Evolutionary conservation across 306 rosid species (phyloP).

Genomic region (Begonia peltatifolia): DNA sequence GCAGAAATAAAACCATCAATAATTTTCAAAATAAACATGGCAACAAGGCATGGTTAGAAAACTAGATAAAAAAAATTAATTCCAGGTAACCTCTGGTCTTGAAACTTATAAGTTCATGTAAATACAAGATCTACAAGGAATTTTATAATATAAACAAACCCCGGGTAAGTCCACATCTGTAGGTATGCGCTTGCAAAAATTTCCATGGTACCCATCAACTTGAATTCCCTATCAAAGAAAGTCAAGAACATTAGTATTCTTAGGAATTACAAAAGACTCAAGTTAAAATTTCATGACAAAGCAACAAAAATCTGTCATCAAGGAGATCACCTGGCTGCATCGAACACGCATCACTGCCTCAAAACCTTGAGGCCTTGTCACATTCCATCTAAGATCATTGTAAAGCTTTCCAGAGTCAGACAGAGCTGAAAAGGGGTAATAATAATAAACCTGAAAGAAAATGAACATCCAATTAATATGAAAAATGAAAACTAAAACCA

Average conservation of each 20-base stretch:
- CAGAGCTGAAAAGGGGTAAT: slow-evolving; percentile 88
- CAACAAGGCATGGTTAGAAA: too few relatives aligned
- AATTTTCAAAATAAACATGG: too few relatives aligned
- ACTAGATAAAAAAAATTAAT: too few relatives aligned
- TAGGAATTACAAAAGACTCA: too few relatives aligned
- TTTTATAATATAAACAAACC: slow-evolving; percentile 33
- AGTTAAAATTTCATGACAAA: too few relatives aligned
- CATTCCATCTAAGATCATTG: slow-evolving; percentile 97
- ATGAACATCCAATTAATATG: neutral
- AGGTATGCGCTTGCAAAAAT: slow-evolving; percentile 88
- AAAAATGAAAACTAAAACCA: too few relatives aligned
- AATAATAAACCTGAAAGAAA: slow-evolving; percentile 70
- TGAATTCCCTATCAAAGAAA: slow-evolving; percentile 60
- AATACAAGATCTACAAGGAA: too few relatives aligned
- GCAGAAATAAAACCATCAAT: too few relatives aligned
- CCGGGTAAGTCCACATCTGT: slow-evolving; percentile 93
- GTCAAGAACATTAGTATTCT: slow-evolving; percentile 2
- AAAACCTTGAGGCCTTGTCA: slow-evolving; percentile 95
- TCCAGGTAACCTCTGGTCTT: too few relatives aligned
- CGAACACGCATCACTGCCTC: slow-evolving; percentile 99
- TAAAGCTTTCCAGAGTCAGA: slow-evolving; percentile 91
- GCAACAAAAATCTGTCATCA: neutral
- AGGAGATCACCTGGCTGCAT: slow-evolving; percentile 81
- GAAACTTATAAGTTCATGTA: too few relatives aligned
- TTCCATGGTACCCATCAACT: slow-evolving; percentile 88